Evolutionary conservation across 23 red algal species (phyloP).

Genomic region (Gracilaria caudata): DNA sequence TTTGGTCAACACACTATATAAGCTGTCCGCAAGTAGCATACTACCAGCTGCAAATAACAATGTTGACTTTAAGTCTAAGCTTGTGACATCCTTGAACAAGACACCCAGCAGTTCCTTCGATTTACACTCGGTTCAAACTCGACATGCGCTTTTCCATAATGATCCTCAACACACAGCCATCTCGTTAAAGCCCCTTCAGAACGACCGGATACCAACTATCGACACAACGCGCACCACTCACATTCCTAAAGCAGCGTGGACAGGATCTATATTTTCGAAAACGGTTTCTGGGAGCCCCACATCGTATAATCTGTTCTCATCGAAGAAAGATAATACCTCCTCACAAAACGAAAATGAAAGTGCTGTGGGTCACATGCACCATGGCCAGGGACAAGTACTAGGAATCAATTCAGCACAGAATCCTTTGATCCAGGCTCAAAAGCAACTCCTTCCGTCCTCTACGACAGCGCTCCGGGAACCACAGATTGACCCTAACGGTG

Average conservation of each 20-base stretch:
- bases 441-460: background rate
- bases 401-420: background rate
- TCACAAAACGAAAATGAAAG: background rate
- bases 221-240: background rate
- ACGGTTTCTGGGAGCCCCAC: slow-evolving; percentile 24
- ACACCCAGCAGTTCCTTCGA: background rate
- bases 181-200: background rate
- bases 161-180: background rate
- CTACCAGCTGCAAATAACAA: background rate
- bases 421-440: background rate
- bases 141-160: background rate
- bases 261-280: slow-evolving; percentile 27
- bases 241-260: slow-evolving; percentile 14
- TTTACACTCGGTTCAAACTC: background rate
- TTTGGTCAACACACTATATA: slow-evolving; percentile 7
- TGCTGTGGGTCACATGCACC: background rate
- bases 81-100: background rate
- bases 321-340: background rate
- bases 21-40: slow-evolving; percentile 1
- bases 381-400: background rate
- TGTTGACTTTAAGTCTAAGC: background rate
- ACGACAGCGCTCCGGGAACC: background rate
- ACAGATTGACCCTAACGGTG: background rate
- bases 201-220: background rate
- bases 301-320: slow-evolving; percentile 20